Base-by-base conservation (phyloP, 768 basidiomycete genomes). In the Kwoniella dendrophila region DNA sequence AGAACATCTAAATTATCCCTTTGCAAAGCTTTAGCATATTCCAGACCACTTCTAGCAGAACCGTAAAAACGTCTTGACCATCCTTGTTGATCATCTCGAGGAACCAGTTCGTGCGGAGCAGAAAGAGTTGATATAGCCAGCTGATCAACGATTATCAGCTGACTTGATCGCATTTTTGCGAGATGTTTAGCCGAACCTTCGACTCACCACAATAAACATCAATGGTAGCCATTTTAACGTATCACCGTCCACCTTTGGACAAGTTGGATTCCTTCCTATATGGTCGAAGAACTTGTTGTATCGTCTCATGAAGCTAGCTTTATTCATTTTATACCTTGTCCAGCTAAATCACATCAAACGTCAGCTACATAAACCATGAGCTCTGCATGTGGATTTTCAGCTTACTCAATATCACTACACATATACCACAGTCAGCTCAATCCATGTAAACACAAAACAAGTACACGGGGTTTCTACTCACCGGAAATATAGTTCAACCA, bases 241-340 rank as follows among this genome's bases (percentile, higher is more conserved):
- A 24, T 77, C 78, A 2, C 69, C 75, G 53, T 78, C 77, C 11
- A 80, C 60, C 24, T 66, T 74, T n/a, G 78, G 75, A 48, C 70
- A 72, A n/a, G 73, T 67, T 1, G 76, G 76, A 50, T 78, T 70
- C 34, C 66, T 50, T 14, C 67, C 64, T 55, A 77, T 66, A 5
- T 66, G 65, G 58, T 79, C 77, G 71, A 77, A 80, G 57, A 80
- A 80, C 10, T 63, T 59, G 41, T 69, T 67, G 51, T 79, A 80
- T 26, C 74, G 68, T n/a, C 63, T 55, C 53, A 76, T 72, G 59
- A 80, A 80, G 10, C 70, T 66, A 16, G 75, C 70, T 48, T 72
- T 72, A 59, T 78, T 78, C 66, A 79, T 74, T 50, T 80, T 78
- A 54, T 79, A 80, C n/a, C 79, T 61, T n/a, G 78, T 79, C 79